Evolutionary conservation across 1,284 basidiomycete genomes (phyloP).

Genomic region (Sparassis latifolia): DNA sequence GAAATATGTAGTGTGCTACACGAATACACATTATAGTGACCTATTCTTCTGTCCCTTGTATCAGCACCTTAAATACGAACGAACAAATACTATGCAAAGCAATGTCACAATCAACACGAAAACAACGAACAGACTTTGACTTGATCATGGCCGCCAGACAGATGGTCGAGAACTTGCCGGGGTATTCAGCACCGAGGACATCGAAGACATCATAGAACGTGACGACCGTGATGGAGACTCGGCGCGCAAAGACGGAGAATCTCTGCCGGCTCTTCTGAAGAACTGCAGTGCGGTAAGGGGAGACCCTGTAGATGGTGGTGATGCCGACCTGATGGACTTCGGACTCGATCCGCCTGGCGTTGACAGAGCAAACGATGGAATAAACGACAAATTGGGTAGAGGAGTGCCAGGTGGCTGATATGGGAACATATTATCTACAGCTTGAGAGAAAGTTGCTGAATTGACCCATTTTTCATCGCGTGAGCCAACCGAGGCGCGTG

Average conservation of each 20-base stretch:
- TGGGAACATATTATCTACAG: constrained; percentile 33
- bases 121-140: constrained; percentile 6
- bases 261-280: constrained; percentile 44
- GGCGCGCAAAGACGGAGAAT: constrained; percentile 31
- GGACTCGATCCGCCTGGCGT: constrained; percentile 42
- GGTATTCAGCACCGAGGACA: constrained; percentile 13
- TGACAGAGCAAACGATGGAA: constrained; percentile 44
- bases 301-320: constrained; percentile 36
- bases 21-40: not conserved
- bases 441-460: constrained; percentile 62
- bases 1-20: not conserved
- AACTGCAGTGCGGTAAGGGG: constrained; percentile 52
- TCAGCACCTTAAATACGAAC: constrained; percentile 2
- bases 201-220: constrained; percentile 12
- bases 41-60: not conserved
- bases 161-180: constrained; percentile 16
- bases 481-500: constrained; percentile 47
- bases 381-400: constrained; percentile 44
- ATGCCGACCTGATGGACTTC: constrained; percentile 35
- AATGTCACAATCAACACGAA: constrained; percentile 11
- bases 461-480: constrained; percentile 78
- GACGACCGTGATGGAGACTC: constrained; percentile 37
- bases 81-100: constrained; percentile 11
- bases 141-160: constrained; percentile 24
- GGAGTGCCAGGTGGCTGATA: constrained; percentile 58